phyloP scores from a whole-genome alignment of 306 rosid species.

The Fragaria ananassa region DNA sequence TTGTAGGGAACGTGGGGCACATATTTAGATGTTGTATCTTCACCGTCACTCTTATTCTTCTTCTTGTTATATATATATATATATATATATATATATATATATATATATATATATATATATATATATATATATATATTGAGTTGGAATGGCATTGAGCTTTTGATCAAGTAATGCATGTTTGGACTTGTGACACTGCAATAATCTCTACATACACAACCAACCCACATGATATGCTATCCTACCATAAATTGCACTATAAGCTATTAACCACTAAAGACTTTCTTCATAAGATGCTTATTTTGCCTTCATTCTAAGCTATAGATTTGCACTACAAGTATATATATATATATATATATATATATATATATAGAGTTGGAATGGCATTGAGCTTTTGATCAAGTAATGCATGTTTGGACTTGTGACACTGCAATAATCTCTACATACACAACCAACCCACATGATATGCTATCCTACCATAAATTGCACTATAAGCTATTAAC shows the following conservation, averaged over 20 bases:
- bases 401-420: slow-evolving; percentile 29
- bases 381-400: slow-evolving; percentile 35
- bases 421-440: slow-evolving; percentile 30
- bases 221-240: slow-evolving; percentile 46
- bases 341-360: neutral
- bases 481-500: slow-evolving; percentile 31
- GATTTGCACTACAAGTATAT: neutral
- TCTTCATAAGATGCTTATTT: slow-evolving; percentile 34
- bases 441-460: slow-evolving; percentile 37
- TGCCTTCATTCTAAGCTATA: slow-evolving; percentile 42
- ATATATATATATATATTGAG: neutral
- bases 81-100: neutral
- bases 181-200: slow-evolving; percentile 29
- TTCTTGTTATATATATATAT: neutral
- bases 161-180: slow-evolving; percentile 31
- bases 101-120: neutral
- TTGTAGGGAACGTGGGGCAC: slow-evolving; percentile 30
- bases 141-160: slow-evolving; percentile 28
- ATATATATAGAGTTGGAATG: slow-evolving; percentile 4
- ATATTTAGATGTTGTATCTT: slow-evolving; percentile 24
- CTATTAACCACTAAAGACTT: slow-evolving; percentile 22
- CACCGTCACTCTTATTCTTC: slow-evolving; percentile 30
- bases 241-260: slow-evolving; percentile 38
- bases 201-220: slow-evolving; percentile 21
- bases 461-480: slow-evolving; percentile 34